Percentiles rank a stretch among this genome's conserved stretches.
phyloP scores from a whole-genome alignment of 495 filamentous ascomycete genomes.

The Trichoderma erinaceum region DNA sequence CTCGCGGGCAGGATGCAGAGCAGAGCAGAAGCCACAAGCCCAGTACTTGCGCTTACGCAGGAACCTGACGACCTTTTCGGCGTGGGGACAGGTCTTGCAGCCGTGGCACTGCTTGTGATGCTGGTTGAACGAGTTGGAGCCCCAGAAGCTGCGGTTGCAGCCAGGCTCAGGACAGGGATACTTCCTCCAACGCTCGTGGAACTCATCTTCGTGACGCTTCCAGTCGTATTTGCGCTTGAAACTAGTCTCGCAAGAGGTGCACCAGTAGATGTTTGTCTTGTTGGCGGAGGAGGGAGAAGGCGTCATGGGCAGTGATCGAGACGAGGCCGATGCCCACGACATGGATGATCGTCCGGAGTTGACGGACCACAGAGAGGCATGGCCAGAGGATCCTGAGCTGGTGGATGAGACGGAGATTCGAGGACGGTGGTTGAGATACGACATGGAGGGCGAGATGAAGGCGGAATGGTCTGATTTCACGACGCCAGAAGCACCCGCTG shows the following conservation, averaged over 20 bases:
- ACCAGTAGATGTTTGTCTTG: slow-evolving; percentile 40
- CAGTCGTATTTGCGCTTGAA: slow-evolving; percentile 49
- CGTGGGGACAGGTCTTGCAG: slow-evolving; percentile 44
- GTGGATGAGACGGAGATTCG: slow-evolving; percentile 31
- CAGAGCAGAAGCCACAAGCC: slow-evolving; percentile 47
- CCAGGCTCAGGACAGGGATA: slow-evolving; percentile 39
- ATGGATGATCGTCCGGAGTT: slow-evolving; percentile 28
- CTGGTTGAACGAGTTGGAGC: slow-evolving; percentile 45
- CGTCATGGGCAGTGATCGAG: slow-evolving; percentile 15
- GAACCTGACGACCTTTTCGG: slow-evolving; percentile 38
- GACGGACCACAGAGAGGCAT: slow-evolving; percentile 25
- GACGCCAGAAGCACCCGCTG: neutral
- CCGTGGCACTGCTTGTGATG: slow-evolving; percentile 47
- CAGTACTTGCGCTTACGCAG: slow-evolving; percentile 28
- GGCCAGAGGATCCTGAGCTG: slow-evolving; percentile 32
- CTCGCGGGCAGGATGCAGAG: slow-evolving; percentile 39
- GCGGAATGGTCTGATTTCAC: slow-evolving; percentile 7
- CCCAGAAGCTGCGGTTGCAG: slow-evolving; percentile 47
- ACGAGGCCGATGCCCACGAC: slow-evolving; percentile 22
- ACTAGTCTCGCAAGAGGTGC: slow-evolving; percentile 45
- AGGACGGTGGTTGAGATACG: slow-evolving; percentile 9
- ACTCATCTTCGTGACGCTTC: slow-evolving; percentile 48
- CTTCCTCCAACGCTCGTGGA: slow-evolving; percentile 46
- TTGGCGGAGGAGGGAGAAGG: slow-evolving; percentile 27
- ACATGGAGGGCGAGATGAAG: slow-evolving; percentile 8